phyloP scores from a whole-genome alignment of 2,329 filamentous ascomycete genomes.

The Exophiala phaeomuriformis region DNA sequence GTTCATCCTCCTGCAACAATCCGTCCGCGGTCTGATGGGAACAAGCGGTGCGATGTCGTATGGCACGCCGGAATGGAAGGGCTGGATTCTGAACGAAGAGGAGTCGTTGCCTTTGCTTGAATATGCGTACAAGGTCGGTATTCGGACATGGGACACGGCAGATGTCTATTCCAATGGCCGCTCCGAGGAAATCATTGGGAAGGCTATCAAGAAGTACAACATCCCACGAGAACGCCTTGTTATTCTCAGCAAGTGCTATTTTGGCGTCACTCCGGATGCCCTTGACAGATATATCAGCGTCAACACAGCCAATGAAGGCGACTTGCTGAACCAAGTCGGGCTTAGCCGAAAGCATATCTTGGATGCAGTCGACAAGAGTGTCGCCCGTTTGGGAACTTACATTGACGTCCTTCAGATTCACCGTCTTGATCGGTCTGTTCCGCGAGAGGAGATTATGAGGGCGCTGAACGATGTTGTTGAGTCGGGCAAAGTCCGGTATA shows the following conservation, averaged over 20 bases:
- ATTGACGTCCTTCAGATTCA: conserved; percentile 47
- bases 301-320: conserved; percentile 15
- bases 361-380: conserved; percentile 49
- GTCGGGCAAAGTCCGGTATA: conserved; percentile 37
- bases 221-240: conserved; percentile 52
- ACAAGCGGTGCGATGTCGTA: conserved; percentile 39
- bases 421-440: conserved; percentile 37
- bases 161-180: conserved; percentile 29
- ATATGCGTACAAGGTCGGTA: conserved; percentile 28
- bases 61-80: conserved; percentile 31
- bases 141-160: conserved; percentile 30
- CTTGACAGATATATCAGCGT: conserved; percentile 32
- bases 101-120: conserved; percentile 26
- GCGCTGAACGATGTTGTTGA: conserved; percentile 40
- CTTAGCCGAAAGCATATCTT: conserved; percentile 56
- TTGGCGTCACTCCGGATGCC: conserved; percentile 31
- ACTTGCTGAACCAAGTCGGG: conserved; percentile 35
- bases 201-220: conserved; percentile 53
- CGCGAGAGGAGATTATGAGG: conserved; percentile 45
- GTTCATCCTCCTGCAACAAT: background rate
- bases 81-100: conserved; percentile 26
- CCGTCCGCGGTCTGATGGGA: background rate
- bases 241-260: conserved; percentile 52
- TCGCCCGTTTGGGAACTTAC: conserved; percentile 41
- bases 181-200: conserved; percentile 39